These are phyloP conservation scores for Primulina tabacum DNA, from an alignment of 257 asterid species.

Conservation along the genomic window DNA sequence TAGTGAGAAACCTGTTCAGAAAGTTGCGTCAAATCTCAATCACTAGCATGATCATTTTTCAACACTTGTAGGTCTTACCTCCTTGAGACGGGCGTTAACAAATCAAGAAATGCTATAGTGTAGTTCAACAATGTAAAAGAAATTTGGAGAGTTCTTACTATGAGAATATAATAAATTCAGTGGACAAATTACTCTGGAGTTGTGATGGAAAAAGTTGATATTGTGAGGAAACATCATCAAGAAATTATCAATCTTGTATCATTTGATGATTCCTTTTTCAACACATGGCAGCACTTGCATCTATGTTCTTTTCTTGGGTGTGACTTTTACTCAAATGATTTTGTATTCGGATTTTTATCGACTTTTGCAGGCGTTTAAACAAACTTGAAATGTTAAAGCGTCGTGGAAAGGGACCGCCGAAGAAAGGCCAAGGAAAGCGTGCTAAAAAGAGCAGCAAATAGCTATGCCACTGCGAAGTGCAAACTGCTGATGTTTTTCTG, in stretches of 20 bases:
- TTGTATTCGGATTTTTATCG: constrained; percentile 13
- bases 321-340: background rate
- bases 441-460: constrained; percentile 64
- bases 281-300: background rate
- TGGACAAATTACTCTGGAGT: constrained; percentile 4
- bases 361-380: constrained; percentile 59
- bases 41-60: background rate
- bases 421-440: constrained; percentile 92
- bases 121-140: background rate
- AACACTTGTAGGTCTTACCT: background rate
- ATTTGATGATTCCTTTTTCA: background rate
- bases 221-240: background rate
- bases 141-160: background rate
- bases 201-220: background rate
- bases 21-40: background rate
- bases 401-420: constrained; percentile 89
- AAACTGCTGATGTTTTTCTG: too few species aligned
- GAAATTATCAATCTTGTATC: background rate
- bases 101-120: background rate
- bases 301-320: background rate
- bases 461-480: background rate
- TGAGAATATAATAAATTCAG: background rate
- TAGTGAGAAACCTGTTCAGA: background rate
- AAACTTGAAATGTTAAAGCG: constrained; percentile 87
- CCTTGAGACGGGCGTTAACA: background rate